Conservation (phyloP, 1,139 yeast genomes). For the Ashbya aceris region DNA sequence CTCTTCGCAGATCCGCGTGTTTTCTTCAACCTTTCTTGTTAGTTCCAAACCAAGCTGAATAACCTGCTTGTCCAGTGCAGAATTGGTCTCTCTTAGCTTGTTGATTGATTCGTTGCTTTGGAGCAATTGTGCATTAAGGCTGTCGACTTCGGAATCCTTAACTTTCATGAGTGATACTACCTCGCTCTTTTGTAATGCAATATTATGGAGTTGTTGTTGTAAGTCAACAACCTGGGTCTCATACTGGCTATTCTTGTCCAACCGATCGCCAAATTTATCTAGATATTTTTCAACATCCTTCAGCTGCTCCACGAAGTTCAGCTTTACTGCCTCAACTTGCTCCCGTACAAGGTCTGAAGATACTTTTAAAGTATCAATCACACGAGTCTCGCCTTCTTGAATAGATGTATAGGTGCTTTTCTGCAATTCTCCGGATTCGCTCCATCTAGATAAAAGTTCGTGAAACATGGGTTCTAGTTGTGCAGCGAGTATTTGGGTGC, state of each 20-base stretch:
- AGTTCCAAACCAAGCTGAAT: constrained; percentile 8
- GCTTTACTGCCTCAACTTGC: neutral
- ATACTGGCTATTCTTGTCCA: constrained; percentile 2
- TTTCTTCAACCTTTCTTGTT: constrained; percentile 3
- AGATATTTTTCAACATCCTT: neutral
- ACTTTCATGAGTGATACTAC: constrained; percentile 20
- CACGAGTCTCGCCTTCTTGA: neutral
- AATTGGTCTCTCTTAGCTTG: constrained; percentile 6
- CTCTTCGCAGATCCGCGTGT: constrained; percentile 1
- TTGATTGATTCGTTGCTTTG: constrained; percentile 10
- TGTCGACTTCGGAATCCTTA: constrained; percentile 27
- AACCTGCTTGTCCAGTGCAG: constrained; percentile 8
- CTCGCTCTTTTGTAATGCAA: constrained; percentile 22
- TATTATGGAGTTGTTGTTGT: constrained; percentile 7
- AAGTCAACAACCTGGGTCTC: constrained; percentile 4
- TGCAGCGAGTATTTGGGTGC: neutral
- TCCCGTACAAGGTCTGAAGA: neutral
- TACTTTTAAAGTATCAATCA: neutral
- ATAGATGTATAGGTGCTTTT: neutral
- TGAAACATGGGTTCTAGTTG: neutral
- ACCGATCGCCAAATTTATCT: neutral
- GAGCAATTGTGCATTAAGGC: constrained; percentile 11
- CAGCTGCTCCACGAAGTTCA: neutral
- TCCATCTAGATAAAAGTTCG: too few species aligned
- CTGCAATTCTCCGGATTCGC: neutral